Percentiles rank a stretch among this genome's conserved stretches.
Evolutionary conservation across 2,329 filamentous ascomycete species (phyloP).

Genomic region (Camillea tinctor): DNA sequence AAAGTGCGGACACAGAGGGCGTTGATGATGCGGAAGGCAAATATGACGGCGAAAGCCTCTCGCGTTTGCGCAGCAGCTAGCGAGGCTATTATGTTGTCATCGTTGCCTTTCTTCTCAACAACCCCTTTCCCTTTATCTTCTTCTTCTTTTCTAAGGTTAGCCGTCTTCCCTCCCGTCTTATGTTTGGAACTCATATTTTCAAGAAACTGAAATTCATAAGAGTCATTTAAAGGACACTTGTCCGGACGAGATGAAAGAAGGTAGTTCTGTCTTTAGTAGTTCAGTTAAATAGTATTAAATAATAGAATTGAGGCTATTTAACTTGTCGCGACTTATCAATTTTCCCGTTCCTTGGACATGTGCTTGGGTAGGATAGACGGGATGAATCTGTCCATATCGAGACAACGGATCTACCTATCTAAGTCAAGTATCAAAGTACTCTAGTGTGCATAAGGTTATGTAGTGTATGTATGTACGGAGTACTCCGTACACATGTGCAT

Average conservation of each 20-base stretch:
- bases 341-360: slow-evolving; percentile 21
- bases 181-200: slow-evolving; percentile 22
- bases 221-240: not conserved
- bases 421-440: too few relatives aligned
- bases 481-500: too few relatives aligned
- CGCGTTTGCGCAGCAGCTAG: slow-evolving; percentile 31
- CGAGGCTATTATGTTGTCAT: slow-evolving; percentile 24
- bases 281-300: slow-evolving; percentile 1
- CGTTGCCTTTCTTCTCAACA: too few relatives aligned
- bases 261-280: not conserved
- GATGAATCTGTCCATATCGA: slow-evolving; percentile 25
- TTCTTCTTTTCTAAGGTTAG: too few relatives aligned
- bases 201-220: slow-evolving; percentile 3
- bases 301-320: slow-evolving; percentile 26
- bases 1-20: slow-evolving; percentile 79
- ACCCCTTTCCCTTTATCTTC: slow-evolving; percentile 10
- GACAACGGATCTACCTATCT: slow-evolving; percentile 11
- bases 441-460: too few relatives aligned
- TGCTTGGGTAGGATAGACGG: not conserved
- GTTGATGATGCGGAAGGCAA: slow-evolving; percentile 77
- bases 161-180: slow-evolving; percentile 15
- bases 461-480: too few relatives aligned
- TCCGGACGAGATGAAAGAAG: not conserved
- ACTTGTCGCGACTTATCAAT: slow-evolving; percentile 16
- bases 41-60: slow-evolving; percentile 40